Percentiles rank a stretch among this genome's conserved stretches.
Conservation (phyloP, 169 alveolate species). For the Eimeria mitis region DNA sequence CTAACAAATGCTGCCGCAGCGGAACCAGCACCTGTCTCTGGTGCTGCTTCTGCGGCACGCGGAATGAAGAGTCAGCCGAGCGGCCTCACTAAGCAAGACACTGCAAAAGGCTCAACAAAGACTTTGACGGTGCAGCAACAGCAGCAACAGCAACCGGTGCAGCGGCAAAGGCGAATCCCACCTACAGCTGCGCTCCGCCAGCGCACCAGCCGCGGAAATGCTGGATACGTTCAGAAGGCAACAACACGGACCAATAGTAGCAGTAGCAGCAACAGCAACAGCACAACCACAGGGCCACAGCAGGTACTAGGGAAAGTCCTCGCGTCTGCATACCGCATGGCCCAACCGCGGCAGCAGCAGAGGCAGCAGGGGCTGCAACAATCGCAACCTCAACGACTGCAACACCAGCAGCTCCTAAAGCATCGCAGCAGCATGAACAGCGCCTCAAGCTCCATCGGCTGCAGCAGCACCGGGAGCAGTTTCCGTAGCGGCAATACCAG, state of each 20-base stretch:
- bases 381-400: not conserved
- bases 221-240: constrained; percentile 8
- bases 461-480: not conserved
- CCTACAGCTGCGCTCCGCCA: not conserved
- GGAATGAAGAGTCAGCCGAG: not conserved
- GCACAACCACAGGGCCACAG: not conserved
- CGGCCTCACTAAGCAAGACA: not conserved
- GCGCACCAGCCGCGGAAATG: not conserved
- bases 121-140: not conserved
- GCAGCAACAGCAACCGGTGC: constrained; percentile 30
- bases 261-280: constrained; percentile 22
- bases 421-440: constrained; percentile 34
- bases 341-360: not conserved
- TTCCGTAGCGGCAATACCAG: not conserved
- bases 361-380: constrained; percentile 20
- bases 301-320: not conserved
- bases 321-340: not conserved
- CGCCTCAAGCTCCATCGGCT: not conserved
- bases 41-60: not conserved
- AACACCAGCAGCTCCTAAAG: constrained; percentile 24
- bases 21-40: not conserved
- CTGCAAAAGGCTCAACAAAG: not conserved
- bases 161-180: constrained; percentile 10
- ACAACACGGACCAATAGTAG: constrained; percentile 8
- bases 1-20: not conserved